Evolutionary conservation across 2,329 filamentous ascomycete genomes (phyloP).

Genomic region (Beauveria medogensis): DNA sequence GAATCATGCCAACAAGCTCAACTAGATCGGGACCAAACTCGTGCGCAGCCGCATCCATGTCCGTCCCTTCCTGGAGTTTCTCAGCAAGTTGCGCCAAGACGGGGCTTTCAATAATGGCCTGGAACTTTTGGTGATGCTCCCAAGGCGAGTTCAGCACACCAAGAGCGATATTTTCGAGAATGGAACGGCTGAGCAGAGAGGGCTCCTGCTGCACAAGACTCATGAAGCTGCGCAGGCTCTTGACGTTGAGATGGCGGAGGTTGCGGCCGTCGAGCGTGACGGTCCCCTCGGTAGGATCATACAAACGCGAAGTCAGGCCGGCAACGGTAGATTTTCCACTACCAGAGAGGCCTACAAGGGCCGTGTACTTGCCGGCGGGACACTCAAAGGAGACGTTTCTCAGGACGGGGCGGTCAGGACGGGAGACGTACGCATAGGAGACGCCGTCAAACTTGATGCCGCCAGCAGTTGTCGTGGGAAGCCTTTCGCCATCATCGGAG

Average conservation of each 20-base stretch:
- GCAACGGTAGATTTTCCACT: constrained; percentile 51
- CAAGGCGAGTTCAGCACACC: constrained; percentile 37
- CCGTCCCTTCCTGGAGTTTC: constrained; percentile 42
- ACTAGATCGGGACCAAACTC: constrained; percentile 33
- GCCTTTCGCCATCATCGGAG: constrained; percentile 31
- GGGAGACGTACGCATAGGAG: constrained; percentile 36
- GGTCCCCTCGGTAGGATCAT: constrained; percentile 43
- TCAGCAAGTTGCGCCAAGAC: constrained; percentile 41
- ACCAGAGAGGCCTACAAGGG: constrained; percentile 50
- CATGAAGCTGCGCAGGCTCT: constrained; percentile 31
- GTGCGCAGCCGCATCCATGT: constrained; percentile 36
- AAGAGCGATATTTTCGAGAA: constrained; percentile 44
- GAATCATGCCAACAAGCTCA: constrained; percentile 43
- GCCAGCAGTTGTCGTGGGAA: constrained; percentile 31
- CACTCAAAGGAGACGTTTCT: constrained; percentile 37
- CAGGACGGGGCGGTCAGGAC: constrained; percentile 34
- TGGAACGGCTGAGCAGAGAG: constrained; percentile 36
- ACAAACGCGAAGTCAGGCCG: constrained; percentile 47
- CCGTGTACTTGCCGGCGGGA: constrained; percentile 43
- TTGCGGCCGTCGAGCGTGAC: constrained; percentile 41
- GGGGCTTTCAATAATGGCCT: constrained; percentile 38
- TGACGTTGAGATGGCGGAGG: constrained; percentile 40
- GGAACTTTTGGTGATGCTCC: constrained; percentile 31
- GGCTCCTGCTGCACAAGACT: constrained; percentile 39
- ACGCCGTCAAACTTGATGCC: constrained; percentile 32